A percentile compares a stretch with the other conserved stretches of the same genome.
Conservation (phyloP, 345 rosid species). For the Cardamine chenopodiifolia region DNA sequence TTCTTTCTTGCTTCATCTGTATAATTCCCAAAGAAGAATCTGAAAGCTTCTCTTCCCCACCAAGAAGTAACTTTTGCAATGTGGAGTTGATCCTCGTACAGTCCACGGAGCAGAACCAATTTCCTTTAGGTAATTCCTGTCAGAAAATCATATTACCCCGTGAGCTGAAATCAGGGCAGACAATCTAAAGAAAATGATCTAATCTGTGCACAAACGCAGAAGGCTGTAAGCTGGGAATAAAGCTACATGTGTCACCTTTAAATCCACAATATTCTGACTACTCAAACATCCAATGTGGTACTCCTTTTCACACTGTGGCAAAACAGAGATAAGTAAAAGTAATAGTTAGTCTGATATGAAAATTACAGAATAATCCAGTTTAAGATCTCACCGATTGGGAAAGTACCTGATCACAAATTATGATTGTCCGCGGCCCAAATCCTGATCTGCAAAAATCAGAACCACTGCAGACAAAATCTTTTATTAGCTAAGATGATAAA, state of each 20-base stretch:
- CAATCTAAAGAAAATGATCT: neutral
- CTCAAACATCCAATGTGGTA: slow-evolving; percentile 91
- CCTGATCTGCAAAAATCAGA: slow-evolving; percentile 89
- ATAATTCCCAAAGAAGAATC: slow-evolving; percentile 59
- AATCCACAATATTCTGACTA: slow-evolving; percentile 72
- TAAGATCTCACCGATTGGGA: slow-evolving; percentile 20
- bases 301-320: slow-evolving; percentile 82
- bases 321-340: slow-evolving; percentile 8
- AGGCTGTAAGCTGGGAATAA: slow-evolving; percentile 6
- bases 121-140: slow-evolving; percentile 90
- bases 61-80: slow-evolving; percentile 66
- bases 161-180: slow-evolving; percentile 24
- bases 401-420: slow-evolving; percentile 95
- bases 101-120: slow-evolving; percentile 87
- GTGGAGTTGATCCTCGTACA: slow-evolving; percentile 75
- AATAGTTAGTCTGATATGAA: slow-evolving; percentile 23
- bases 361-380: slow-evolving; percentile 4
- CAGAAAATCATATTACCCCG: slow-evolving; percentile 26
- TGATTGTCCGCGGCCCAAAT: slow-evolving; percentile 92
- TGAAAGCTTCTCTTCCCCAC: slow-evolving; percentile 74
- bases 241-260: slow-evolving; percentile 60
- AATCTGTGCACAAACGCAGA: slow-evolving; percentile 15
- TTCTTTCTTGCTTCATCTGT: slow-evolving; percentile 57
- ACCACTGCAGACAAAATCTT: slow-evolving; percentile 50
- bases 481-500: slow-evolving; percentile 17